These are phyloP conservation scores for Diddensiella santjacobensis DNA, from an alignment of 805 yeast species.

Conservation along the genomic window DNA sequence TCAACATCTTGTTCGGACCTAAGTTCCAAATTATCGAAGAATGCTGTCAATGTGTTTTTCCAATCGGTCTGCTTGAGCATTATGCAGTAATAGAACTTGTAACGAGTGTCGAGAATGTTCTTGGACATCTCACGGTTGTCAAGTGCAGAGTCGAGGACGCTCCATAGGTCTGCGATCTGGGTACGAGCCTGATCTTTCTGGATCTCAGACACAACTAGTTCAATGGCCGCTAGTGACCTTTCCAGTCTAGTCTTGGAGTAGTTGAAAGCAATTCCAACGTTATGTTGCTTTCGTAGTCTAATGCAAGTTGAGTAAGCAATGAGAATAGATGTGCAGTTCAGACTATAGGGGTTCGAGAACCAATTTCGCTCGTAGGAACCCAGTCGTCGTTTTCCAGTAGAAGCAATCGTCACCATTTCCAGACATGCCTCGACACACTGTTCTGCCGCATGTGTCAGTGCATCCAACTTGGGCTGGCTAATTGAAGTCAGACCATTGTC, in stretches of 20 bases:
- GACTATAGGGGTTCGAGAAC: not conserved
- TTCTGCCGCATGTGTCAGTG: not conserved
- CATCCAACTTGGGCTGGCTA: not conserved
- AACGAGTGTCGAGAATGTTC: not conserved
- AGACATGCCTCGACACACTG: not conserved
- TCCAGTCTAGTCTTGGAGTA: not conserved
- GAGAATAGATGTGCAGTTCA: constrained; percentile 1
- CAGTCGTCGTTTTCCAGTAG: not conserved
- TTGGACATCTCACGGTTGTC: not conserved
- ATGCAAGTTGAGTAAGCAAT: not conserved
- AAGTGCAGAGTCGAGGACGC: not conserved
- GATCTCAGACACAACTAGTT: not conserved
- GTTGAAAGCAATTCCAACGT: not conserved
- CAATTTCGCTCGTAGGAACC: constrained; percentile 1
- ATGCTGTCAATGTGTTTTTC: not conserved
- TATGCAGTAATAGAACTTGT: not conserved
- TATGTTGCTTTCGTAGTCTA: not conserved
- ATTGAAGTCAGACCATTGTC: not conserved
- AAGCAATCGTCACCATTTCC: not conserved
- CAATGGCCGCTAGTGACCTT: not conserved
- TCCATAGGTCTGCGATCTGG: not conserved
- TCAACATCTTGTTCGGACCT: not conserved
- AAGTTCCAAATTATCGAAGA: not conserved
- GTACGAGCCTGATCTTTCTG: not conserved
- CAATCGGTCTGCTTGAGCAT: not conserved